phyloP scores from a whole-genome alignment of 495 filamentous ascomycete species.

The Hypomontagnella submonticulosa region DNA sequence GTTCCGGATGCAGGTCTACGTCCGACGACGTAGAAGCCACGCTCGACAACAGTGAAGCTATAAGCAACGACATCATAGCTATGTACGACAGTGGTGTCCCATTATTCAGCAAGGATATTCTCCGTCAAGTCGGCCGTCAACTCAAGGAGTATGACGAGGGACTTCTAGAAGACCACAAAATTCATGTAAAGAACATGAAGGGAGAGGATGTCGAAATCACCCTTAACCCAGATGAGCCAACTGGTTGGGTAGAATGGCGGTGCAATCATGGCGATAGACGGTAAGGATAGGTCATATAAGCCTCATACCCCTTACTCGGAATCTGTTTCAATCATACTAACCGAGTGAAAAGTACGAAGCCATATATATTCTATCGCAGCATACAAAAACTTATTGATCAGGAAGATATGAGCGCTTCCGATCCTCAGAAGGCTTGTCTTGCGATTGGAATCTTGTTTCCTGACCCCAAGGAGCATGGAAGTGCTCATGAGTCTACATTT shows the following conservation, averaged over 20 bases:
- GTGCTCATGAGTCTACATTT: not conserved
- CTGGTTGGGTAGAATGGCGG: slow-evolving; percentile 8
- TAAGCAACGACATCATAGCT: not conserved
- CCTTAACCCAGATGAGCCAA: not conserved
- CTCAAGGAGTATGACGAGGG: slow-evolving; percentile 1
- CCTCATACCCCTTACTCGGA: not conserved
- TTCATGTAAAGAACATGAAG: slow-evolving; percentile 7
- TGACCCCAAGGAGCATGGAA: not conserved
- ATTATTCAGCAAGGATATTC: slow-evolving; percentile 11
- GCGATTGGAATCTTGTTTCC: slow-evolving; percentile 4
- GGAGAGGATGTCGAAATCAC: slow-evolving; percentile 15
- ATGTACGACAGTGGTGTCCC: not conserved
- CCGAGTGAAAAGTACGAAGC: not conserved
- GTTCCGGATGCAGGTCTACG: not conserved
- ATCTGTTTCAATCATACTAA: slow-evolving; percentile 1
- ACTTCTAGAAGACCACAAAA: not conserved
- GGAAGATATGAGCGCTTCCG: slow-evolving; percentile 1
- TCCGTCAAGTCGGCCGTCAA: not conserved
- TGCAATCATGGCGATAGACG: slow-evolving; percentile 23
- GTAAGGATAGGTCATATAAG: slow-evolving; percentile 1
- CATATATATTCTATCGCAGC: slow-evolving; percentile 28
- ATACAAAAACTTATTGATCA: slow-evolving; percentile 6
- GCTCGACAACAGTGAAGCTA: not conserved
- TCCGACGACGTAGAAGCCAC: too few relatives aligned
- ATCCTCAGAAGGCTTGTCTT: slow-evolving; percentile 11